Base-by-base conservation (phyloP, 768 basidiomycete genomes). In the Gelatoporia subvermispora region DNA sequence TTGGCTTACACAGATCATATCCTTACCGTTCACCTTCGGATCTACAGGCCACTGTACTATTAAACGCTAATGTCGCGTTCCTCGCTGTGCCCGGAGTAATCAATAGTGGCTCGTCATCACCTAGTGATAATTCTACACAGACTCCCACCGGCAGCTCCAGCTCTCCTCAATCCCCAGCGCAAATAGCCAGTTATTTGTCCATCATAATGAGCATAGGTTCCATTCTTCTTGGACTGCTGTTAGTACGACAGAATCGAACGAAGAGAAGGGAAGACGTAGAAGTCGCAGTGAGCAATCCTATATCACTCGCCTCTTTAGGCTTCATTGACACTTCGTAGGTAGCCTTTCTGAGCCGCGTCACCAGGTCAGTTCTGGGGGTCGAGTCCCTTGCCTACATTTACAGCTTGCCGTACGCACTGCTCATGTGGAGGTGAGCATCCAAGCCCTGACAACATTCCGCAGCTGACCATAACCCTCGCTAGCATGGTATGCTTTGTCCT, bases 361-460 rank as follows among this genome's bases (percentile, higher is more conserved):
- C 53, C 18, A 55, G 65, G 2, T 21, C 52, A 11, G 55, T 41
- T 1, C 62, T 70, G 31, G 75, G 79, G 2, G 61, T 78, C 1
- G 77, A 81, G 54, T 72, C 59, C 1, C 66, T 81, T 4, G 76
- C 77, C 17, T 63, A 81, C n/a, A 53, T 78, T 44, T 79, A 78
- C 50, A 74, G 75, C 49, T 53, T 82, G 9, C 80, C 80, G 0
- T 76, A 77, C 47, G 74, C 77, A 1, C 62, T 81, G 20, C 64
- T 82, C 39, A 72, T 82, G 67, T 82, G 79, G 79, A 73, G 72
- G 80, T 80, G 53, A 61, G 78, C 70, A 13, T 13, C 13, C 28
- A 7, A 5, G 28, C 13, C 13, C 28, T n/a, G 28, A 31, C 28
- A 13, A 7, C 28, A 31, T 31, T 31, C 28, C 28, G 7, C 7